Evolutionary conservation across 2,329 filamentous ascomycete genomes (phyloP).

Genomic region (Ceratocystiopsis brevicomis): DNA sequence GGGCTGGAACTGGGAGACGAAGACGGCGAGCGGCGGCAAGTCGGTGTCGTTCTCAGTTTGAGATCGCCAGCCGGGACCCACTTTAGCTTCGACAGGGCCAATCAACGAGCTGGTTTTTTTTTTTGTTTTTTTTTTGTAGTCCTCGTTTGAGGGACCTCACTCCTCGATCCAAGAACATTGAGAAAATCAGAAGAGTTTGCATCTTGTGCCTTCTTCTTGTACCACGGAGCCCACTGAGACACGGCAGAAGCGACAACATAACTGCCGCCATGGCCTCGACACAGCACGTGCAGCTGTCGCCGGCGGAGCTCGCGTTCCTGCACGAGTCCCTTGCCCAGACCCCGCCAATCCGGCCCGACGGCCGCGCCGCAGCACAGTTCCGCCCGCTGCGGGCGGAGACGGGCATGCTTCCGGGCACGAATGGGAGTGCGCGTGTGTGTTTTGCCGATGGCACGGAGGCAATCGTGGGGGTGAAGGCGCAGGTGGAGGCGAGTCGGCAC

Average conservation of each 20-base stretch:
- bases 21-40: background rate
- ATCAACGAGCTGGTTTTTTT: no score
- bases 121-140: no score
- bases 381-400: conserved; percentile 80
- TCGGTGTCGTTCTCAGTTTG: conserved; percentile 5
- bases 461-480: conserved; percentile 86
- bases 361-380: conserved; percentile 67
- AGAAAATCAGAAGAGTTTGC: background rate
- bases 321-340: conserved; percentile 65
- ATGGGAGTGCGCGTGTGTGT: conserved; percentile 83
- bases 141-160: no score
- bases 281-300: conserved; percentile 63
- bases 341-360: conserved; percentile 80
- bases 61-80: background rate
- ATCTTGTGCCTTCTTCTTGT: background rate
- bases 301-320: conserved; percentile 89
- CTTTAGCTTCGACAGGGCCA: no score
- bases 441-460: conserved; percentile 93
- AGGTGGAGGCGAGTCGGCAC: conserved; percentile 55
- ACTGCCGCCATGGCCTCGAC: conserved; percentile 36
- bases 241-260: no score
- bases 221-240: background rate
- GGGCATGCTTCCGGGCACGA: conserved; percentile 70
- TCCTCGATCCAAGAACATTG: no score
- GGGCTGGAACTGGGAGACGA: background rate